Base-by-base conservation (phyloP, 2,329 filamentous ascomycete genomes). In the Colletotrichum scovillei region DNA sequence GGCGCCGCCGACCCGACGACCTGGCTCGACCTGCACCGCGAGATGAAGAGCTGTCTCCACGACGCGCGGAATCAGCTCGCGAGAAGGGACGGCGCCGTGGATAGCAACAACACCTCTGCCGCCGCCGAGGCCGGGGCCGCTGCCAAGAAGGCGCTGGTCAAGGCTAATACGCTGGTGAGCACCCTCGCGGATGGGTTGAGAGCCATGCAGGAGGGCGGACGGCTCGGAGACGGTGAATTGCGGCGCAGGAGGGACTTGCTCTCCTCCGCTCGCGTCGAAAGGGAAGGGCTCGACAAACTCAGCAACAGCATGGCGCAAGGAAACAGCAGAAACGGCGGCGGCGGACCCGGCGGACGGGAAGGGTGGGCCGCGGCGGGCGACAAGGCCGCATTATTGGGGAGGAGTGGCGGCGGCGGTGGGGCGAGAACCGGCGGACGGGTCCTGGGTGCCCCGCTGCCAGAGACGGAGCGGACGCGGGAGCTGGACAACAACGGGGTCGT, bases 381-480 rank as follows among this genome's bases (percentile, higher is more conserved):
- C 74, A 89, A 88, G 76, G 84, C 84, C 2, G 84, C 83, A 0
- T 81, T 92, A 38, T 81, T 91, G 71, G 84, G 85, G 58, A 72
- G 84, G 58, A 67, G 57, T 76, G 30, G 76, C 64, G 30, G 76
- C 64, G 78, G 80, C 77, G 67, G 72, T 78, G 71, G 71, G 46
- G 63, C 77, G 81, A 80, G 80, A 66, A 80, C 81, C 1, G 84
- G 88, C 1, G 90, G 93, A 1, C 87, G 94, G 55, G 92, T 95
- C 3, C 85, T 96, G 0, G 94, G 94, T 1, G 92, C 89, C 0
- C 93, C 93, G 1, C 84, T 92, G 2, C 89, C 92, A 1, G 94
- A 97, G 83, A 95, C 93, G 19, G 92, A 94, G 71, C 89, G 90
- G 74, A 96, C 94, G 56, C 84, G 94, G 14, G 93, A 96, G 80